A percentile compares a stretch with the other conserved stretches of the same genome.
Evolutionary conservation across 2,329 filamentous ascomycete genomes (phyloP).

Genomic region (Blastomyces parvus): DNA sequence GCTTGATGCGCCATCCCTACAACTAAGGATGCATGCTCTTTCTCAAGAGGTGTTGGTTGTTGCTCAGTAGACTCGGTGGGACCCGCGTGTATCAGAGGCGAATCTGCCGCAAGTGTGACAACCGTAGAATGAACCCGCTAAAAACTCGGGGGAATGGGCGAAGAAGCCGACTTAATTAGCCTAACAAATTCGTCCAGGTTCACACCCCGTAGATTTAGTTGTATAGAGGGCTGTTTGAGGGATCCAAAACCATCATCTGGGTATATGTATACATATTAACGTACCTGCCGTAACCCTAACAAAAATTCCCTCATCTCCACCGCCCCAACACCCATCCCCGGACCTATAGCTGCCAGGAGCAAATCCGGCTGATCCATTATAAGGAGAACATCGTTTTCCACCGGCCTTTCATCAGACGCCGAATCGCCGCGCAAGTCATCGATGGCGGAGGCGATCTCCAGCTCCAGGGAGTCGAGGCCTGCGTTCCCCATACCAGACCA

Average conservation of each 20-base stretch:
- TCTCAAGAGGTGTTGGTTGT: conserved; percentile 57
- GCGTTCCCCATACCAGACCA: conserved; percentile 18
- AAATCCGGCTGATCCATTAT: conserved; percentile 59
- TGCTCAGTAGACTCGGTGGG: conserved; percentile 20
- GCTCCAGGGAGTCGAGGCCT: conserved; percentile 28
- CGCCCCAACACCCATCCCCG: conserved; percentile 34
- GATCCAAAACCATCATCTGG: conserved; percentile 2
- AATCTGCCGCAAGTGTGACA: conserved; percentile 61
- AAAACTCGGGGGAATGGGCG: not conserved
- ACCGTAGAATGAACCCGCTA: conserved; percentile 57
- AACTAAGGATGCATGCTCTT: conserved; percentile 60
- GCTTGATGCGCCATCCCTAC: conserved; percentile 67
- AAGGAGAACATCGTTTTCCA: conserved; percentile 41
- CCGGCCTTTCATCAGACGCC: conserved; percentile 16
- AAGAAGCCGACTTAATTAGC: not conserved
- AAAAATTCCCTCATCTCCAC: conserved; percentile 47
- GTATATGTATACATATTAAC: conserved; percentile 20
- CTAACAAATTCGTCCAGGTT: too few species aligned
- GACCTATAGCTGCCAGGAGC: conserved; percentile 50
- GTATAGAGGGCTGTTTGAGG: not conserved
- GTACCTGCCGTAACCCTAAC: conserved; percentile 54
- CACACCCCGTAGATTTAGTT: not conserved
- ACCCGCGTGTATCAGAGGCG: conserved; percentile 52
- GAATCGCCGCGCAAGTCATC: conserved; percentile 20
- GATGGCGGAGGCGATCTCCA: conserved; percentile 27